These are phyloP conservation scores for Penicillium sp. DNA, from an alignment of 2,329 filamentous ascomycete genomes.

Conservation along the genomic window DNA sequence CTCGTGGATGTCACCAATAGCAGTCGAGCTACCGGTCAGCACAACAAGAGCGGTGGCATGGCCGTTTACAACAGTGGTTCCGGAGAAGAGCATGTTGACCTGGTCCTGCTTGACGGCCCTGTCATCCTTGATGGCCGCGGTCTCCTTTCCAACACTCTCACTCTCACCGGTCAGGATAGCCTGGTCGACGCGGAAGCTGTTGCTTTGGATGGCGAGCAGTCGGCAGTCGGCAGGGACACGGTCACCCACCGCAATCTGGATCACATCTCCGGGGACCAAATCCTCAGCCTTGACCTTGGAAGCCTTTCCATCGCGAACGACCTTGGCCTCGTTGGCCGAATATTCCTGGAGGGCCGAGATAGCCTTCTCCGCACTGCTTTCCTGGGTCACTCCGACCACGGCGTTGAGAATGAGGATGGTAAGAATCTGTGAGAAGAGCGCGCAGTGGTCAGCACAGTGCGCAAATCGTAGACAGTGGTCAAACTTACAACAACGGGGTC, in stretches of 20 bases:
- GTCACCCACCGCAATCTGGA: conserved; percentile 86
- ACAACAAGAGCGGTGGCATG: conserved; percentile 90
- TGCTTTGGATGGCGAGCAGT: conserved; percentile 86
- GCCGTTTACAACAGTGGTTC: conserved; percentile 93
- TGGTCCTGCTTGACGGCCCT: conserved; percentile 97
- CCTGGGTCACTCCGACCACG: conserved; percentile 95
- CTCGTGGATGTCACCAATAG: conserved; percentile 98
- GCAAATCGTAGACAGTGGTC: background rate
- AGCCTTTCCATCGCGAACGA: conserved; percentile 79
- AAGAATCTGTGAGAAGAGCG: conserved; percentile 65
- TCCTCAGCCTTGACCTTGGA: conserved; percentile 92
- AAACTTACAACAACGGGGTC: conserved; percentile 85
- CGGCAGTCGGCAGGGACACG: conserved; percentile 94
- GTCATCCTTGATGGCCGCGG: conserved; percentile 66
- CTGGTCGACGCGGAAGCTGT: conserved; percentile 95
- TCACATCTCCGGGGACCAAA: conserved; percentile 88
- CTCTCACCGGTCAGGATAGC: conserved; percentile 97
- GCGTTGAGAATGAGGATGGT: conserved; percentile 97
- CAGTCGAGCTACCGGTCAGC: conserved; percentile 83
- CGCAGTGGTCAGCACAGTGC: conserved; percentile 17
- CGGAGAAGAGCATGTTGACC: conserved; percentile 96
- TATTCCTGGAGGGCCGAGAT: conserved; percentile 98
- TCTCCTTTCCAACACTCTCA: conserved; percentile 91
- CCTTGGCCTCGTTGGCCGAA: conserved; percentile 96
- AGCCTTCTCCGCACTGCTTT: conserved; percentile 97